Evolutionary conservation across 345 rosid species (phyloP).

Genomic region (Aquilaria malaccensis): DNA sequence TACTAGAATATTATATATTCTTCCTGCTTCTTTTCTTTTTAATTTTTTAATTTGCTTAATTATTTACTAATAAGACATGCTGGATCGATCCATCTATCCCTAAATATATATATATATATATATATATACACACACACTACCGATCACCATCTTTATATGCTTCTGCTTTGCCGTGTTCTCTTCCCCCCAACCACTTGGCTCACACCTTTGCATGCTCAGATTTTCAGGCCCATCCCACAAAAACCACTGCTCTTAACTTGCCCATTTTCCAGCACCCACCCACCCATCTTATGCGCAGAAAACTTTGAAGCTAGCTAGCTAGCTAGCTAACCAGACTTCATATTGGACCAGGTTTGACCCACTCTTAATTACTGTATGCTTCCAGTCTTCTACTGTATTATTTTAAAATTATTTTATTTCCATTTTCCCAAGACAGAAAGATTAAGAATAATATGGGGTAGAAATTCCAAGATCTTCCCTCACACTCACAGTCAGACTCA

Average conservation of each 20-base stretch:
- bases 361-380: slow-evolving; percentile 4
- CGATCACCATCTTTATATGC: slow-evolving; percentile 62
- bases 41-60: background rate
- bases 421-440: slow-evolving; percentile 48
- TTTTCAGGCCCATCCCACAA: background rate
- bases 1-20: background rate
- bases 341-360: no score
- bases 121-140: slow-evolving; percentile 7
- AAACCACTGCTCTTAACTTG: background rate
- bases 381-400: background rate
- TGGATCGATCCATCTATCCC: no score
- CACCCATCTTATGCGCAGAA: background rate
- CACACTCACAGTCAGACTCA: slow-evolving; percentile 25
- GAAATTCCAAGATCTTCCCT: slow-evolving; percentile 44
- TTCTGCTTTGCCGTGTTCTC: slow-evolving; percentile 23
- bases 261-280: background rate
- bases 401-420: no score
- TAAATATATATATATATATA: no score
- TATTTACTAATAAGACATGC: background rate
- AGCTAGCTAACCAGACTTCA: no score
- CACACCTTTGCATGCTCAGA: slow-evolving; percentile 32
- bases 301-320: no score
- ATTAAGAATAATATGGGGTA: slow-evolving; percentile 29
- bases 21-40: slow-evolving; percentile 3
- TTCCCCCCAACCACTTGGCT: slow-evolving; percentile 29